Base-by-base conservation (phyloP, 2,329 filamentous ascomycete genomes). In the Balansia obtecta region DNA sequence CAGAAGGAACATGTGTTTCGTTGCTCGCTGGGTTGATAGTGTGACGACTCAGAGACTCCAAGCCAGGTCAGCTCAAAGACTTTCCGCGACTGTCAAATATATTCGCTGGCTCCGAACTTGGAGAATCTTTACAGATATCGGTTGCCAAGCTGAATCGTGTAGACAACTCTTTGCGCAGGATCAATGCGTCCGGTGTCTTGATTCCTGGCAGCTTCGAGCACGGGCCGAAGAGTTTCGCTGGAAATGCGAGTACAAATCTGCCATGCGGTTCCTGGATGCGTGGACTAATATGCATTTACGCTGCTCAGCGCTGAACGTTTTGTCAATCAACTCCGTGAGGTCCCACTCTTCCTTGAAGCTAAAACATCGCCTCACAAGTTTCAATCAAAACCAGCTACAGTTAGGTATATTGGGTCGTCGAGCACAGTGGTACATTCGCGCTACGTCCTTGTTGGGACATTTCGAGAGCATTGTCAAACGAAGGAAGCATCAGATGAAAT, bases 211-310 rank as follows among this genome's bases (percentile, higher is more conserved):
- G 44, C 48, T 68, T 16, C 57, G 54, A 41, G 61, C 63, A 40
- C 63, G 64, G 46, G 60, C 60, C 7, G 60, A 66, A 47, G 63
- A 63, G 11, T 66, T 66, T 45, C 56, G 55, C 20, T 66, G 62
- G 61, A 63, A 55, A 47, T 55, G 53, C n/a, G 64, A 67, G 37
- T 68, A 63, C 55, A 50, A 62, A 16, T 55, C 60, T 15, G 61
- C 63, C 1, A 54, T 52, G 9, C 54, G 56, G 27, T 49, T 53
- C 2, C 60, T 67, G 33, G 55, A 63, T 13, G 53, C 50, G 16
- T 70, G 68, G 68, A 50, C 57, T 45, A 32, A 45, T 37, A 27
- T 3, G 18, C 16, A 40, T 39, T 16, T 40, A 13, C 44, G 18
- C 11, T n/a, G 45, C 9, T 43, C 33, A 10, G 12, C 34, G 4